These are phyloP conservation scores for Suillus decipiens DNA, from an alignment of 768 basidiomycete genomes.

Conservation along the genomic window DNA sequence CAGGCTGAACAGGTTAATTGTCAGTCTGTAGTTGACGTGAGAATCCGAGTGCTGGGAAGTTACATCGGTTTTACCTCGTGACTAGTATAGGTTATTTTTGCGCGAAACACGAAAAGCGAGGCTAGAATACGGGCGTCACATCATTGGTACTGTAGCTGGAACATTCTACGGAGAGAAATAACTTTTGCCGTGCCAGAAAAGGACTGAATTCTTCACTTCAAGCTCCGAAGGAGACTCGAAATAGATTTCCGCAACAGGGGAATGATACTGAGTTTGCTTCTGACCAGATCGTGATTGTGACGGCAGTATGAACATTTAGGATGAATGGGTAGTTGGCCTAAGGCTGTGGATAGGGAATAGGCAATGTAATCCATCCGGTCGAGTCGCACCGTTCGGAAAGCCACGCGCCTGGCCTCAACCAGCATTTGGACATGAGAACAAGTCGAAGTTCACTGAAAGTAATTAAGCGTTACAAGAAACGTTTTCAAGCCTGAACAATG, in stretches of 20 bases:
- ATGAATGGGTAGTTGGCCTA: neutral
- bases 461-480: neutral
- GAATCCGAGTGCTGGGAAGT: neutral
- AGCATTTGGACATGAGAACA: neutral
- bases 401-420: neutral
- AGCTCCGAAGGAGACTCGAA: conserved; percentile 3
- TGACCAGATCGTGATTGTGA: neutral
- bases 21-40: neutral
- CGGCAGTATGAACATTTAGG: neutral
- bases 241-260: conserved; percentile 5
- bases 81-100: neutral
- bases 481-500: neutral
- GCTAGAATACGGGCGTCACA: neutral
- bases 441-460: neutral
- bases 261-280: neutral
- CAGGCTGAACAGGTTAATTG: neutral
- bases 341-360: too few species aligned
- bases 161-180: neutral
- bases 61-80: neutral
- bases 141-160: too few species aligned
- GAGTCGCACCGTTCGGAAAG: neutral
- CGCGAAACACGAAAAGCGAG: neutral
- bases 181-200: neutral
- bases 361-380: too few species aligned
- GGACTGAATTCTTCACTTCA: neutral